A percentile compares a stretch with the other conserved stretches of the same genome.
These are phyloP conservation scores for Skeletonema grethae DNA, from an alignment of 108 stramenopile species.

Conservation along the genomic window DNA sequence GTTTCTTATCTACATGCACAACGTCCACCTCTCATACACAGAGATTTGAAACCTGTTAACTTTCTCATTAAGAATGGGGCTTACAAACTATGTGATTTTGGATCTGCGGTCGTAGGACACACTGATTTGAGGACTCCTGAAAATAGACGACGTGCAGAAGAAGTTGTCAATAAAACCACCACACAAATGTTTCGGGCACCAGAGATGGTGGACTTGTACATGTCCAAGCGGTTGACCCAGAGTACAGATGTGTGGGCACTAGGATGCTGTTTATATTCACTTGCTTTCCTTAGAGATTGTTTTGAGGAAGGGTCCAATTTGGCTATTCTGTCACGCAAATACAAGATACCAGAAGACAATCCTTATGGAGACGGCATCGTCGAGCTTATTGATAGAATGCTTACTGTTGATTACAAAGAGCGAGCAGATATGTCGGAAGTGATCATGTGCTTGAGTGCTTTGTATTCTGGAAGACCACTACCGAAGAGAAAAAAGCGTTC, in stretches of 20 bases:
- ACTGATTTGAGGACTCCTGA: conserved; percentile 75
- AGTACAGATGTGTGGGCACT: conserved; percentile 95
- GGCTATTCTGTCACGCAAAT: conserved; percentile 87
- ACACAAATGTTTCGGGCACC: conserved; percentile 97
- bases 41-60: conserved; percentile 98
- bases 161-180: conserved; percentile 90
- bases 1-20: conserved; percentile 88
- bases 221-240: conserved; percentile 84
- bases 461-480: conserved; percentile 76
- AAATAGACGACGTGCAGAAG: conserved; percentile 80
- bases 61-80: conserved; percentile 89
- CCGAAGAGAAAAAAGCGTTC: conserved; percentile 67
- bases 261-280: conserved; percentile 89
- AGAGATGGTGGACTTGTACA: conserved; percentile 96
- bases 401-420: conserved; percentile 75
- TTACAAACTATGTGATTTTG: conserved; percentile 95
- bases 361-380: conserved; percentile 78
- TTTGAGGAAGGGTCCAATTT: conserved; percentile 93
- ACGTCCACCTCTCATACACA: conserved; percentile 91
- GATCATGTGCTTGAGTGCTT: conserved; percentile 79
- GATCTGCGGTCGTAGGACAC: conserved; percentile 84
- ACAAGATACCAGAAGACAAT: conserved; percentile 85
- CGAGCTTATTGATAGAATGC: conserved; percentile 87
- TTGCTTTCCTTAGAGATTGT: conserved; percentile 86
- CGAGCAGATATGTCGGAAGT: conserved; percentile 89